These are phyloP conservation scores for Populus hybrid DNA, from an alignment of 441 rosid genomes.

Conservation along the genomic window DNA sequence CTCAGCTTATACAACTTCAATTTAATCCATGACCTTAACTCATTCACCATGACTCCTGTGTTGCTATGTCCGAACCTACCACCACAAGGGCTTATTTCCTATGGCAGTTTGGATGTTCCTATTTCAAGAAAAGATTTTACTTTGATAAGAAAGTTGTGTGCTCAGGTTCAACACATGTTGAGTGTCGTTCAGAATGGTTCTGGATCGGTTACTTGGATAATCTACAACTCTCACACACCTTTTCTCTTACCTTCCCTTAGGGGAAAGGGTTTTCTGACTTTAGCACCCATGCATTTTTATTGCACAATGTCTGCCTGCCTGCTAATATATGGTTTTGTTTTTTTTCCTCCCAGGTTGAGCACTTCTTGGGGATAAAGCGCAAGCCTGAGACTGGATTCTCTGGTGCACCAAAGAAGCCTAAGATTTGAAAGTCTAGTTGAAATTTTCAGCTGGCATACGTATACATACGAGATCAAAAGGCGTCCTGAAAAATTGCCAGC, in stretches of 20 bases:
- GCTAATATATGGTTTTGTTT: neutral
- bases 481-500: neutral
- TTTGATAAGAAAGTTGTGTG: neutral
- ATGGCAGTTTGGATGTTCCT: neutral
- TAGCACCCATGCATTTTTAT: neutral
- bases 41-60: neutral
- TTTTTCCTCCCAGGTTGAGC: slow-evolving; percentile 65
- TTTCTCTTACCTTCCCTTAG: neutral
- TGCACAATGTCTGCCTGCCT: neutral
- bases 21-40: neutral
- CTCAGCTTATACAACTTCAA: neutral
- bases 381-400: slow-evolving; percentile 52
- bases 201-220: neutral
- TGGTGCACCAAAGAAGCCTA: slow-evolving; percentile 57
- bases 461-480: neutral
- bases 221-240: neutral
- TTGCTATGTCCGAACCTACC: neutral
- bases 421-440: slow-evolving; percentile 26
- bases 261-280: neutral
- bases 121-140: neutral
- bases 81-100: neutral
- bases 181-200: neutral
- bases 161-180: neutral
- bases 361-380: slow-evolving; percentile 92
- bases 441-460: neutral